Percentiles rank a stretch among this genome's conserved stretches.
These are phyloP conservation scores for Blastobotrys muscicola DNA, from an alignment of 805 yeast genomes.

Conservation along the genomic window DNA sequence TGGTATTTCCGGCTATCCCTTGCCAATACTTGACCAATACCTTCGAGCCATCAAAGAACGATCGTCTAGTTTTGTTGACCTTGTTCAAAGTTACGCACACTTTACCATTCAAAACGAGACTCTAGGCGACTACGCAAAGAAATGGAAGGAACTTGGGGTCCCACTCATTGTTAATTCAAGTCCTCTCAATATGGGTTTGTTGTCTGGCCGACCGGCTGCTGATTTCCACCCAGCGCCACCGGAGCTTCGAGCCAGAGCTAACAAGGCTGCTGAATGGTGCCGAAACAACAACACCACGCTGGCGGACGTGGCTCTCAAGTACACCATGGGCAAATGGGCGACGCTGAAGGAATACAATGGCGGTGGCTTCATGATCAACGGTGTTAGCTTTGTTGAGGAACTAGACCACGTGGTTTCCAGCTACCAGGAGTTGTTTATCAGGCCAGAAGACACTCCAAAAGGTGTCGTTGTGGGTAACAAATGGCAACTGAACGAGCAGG, in stretches of 20 bases:
- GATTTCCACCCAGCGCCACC: constrained; percentile 71
- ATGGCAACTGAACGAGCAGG: constrained; percentile 3
- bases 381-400: constrained; percentile 10
- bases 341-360: constrained; percentile 7
- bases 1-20: constrained; percentile 85
- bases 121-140: constrained; percentile 36
- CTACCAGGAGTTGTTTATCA: constrained; percentile 7
- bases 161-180: constrained; percentile 63
- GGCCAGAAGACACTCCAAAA: not conserved
- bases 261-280: constrained; percentile 35
- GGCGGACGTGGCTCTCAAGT: constrained; percentile 74
- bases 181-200: constrained; percentile 77
- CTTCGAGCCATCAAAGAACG: constrained; percentile 16
- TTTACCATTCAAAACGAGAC: constrained; percentile 72
- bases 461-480: constrained; percentile 6
- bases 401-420: constrained; percentile 6
- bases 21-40: constrained; percentile 42
- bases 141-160: constrained; percentile 39
- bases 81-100: constrained; percentile 68
- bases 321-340: constrained; percentile 54
- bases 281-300: constrained; percentile 44
- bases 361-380: constrained; percentile 12
- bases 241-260: constrained; percentile 40
- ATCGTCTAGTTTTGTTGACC: constrained; percentile 56
- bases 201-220: constrained; percentile 57